Conservation (phyloP, 306 rosid species). For the Acacia crassicarpa region DNA sequence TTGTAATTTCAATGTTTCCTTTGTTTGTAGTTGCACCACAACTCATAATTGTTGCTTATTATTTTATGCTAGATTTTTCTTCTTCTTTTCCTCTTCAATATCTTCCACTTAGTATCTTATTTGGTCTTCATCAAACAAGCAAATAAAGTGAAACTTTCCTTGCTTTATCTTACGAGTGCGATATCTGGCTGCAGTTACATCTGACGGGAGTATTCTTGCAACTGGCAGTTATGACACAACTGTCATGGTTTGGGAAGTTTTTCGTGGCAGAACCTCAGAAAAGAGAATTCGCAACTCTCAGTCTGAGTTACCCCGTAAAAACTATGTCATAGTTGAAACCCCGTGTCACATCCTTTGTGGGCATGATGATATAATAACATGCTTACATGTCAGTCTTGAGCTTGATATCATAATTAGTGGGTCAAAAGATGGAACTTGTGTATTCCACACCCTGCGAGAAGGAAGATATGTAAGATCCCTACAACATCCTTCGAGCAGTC, state of each 20-base stretch:
- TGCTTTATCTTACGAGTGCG: conserved; percentile 32
- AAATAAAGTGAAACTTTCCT: not conserved
- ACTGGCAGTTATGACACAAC: conserved; percentile 99
- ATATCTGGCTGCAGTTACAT: conserved; percentile 75
- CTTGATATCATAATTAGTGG: conserved; percentile 98
- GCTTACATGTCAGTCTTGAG: conserved; percentile 81
- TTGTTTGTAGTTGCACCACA: conserved; percentile 11
- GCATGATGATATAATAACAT: conserved; percentile 91
- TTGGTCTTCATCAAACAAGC: not conserved
- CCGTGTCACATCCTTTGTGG: conserved; percentile 95
- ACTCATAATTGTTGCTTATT: not conserved
- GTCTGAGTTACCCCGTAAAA: conserved; percentile 79
- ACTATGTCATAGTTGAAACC: conserved; percentile 75
- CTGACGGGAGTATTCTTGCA: conserved; percentile 95
- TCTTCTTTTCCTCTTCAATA: not conserved
- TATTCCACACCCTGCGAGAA: conserved; percentile 86
- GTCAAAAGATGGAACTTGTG: conserved; percentile 95
- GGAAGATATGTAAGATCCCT: conserved; percentile 95
- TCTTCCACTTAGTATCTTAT: not conserved
- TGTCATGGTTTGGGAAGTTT: conserved; percentile 95
- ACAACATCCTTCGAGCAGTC: conserved; percentile 79
- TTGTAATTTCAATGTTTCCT: conserved; percentile 7
- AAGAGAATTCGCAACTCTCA: conserved; percentile 71
- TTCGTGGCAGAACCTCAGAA: conserved; percentile 68
- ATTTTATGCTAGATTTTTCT: conserved; percentile 8